Base-by-base conservation (phyloP, 306 rosid species). In the Pyrus pyrifolia region DNA sequence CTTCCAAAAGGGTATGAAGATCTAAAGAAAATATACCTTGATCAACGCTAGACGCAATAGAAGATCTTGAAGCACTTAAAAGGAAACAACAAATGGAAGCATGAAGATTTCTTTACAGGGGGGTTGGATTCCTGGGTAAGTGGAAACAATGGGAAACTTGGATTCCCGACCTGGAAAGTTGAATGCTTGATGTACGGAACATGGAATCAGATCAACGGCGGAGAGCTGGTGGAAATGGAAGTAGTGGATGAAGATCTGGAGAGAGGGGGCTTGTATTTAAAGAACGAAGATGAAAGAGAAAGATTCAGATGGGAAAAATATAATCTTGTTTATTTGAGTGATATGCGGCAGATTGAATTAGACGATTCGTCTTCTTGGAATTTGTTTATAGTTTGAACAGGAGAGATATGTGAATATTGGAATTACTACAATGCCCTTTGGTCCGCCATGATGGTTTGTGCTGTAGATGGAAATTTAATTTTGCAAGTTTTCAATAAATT, bases 161-260 rank as follows among this genome's bases (percentile, higher is more conserved):
- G 55, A 17, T 51, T 51, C 21, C 21, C 21, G 18, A 51, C 55
- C 55, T 2, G 55, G 76, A 72, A 9, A 61, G 35, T 7, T 27
- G 78, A 25, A 68, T 15, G 31, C 17, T 29, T 44, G 62, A 4
- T 19, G 8, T 42, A 42, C 18, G 33, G 6, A 18, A 21, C 53
- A 14, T 19, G 17, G 60, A 61, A 17, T 4, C 38, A 3, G 67
- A 72, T 22, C 23, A 73, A 71, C 5, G 53, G 67, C 61, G 27
- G 76, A n/a, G 38, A 35, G 55, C 4, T 59, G 23, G 46, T 33
- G 42, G 35, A 11, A 31, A 53, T 64, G 57, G 25, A 25, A 55
- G 71, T 29, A 38, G 29, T 14, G 40, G 38, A 66, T 31, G 76
- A 62, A 62, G 80, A 80, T 80, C 80, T 62, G 65, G 72, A 75